A percentile compares a stretch with the other conserved stretches of the same genome.
Conservation (phyloP, 139 green algal species). For the Diplosphaera chodatii region DNA sequence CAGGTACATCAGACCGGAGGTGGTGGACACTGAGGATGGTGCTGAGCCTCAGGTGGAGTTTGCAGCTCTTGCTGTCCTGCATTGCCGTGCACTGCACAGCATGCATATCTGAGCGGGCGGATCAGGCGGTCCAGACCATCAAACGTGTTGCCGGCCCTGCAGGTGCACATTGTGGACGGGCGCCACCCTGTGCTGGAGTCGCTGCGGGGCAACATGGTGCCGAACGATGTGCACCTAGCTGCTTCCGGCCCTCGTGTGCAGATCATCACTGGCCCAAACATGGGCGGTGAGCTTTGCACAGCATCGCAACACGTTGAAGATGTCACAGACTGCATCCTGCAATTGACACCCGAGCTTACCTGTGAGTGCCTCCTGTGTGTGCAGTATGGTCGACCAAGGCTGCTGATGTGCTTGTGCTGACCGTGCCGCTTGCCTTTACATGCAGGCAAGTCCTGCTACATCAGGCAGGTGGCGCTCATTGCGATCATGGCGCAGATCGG, state of each 20-base stretch:
- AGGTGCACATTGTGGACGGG: constrained; percentile 44
- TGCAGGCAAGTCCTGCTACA: constrained; percentile 69
- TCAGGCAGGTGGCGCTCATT: constrained; percentile 60
- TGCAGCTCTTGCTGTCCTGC: too few species aligned
- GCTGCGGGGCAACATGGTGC: constrained; percentile 44
- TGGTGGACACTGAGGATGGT: constrained; percentile 18
- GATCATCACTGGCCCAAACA: constrained; percentile 84
- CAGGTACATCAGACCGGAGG: constrained; percentile 30
- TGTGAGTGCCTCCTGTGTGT: too few species aligned
- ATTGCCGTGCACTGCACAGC: too few species aligned
- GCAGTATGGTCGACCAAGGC: too few species aligned
- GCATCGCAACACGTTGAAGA: not conserved
- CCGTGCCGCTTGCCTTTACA: too few species aligned
- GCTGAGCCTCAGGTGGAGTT: not conserved
- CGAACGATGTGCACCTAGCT: constrained; percentile 50
- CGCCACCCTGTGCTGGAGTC: constrained; percentile 78
- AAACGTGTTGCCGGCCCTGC: too few species aligned
- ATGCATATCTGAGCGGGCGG: too few species aligned
- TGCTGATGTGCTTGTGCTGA: too few species aligned
- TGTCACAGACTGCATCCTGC: too few species aligned
- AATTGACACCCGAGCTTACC: too few species aligned
- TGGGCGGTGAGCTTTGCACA: constrained; percentile 40
- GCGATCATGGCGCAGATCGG: constrained; percentile 88
- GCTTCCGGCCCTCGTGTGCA: constrained; percentile 2
- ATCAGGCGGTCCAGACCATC: too few species aligned